Percentiles rank a stretch among this genome's conserved stretches.
Evolutionary conservation across 768 basidiomycete species (phyloP).

Genomic region (Tephrocybe sp.): DNA sequence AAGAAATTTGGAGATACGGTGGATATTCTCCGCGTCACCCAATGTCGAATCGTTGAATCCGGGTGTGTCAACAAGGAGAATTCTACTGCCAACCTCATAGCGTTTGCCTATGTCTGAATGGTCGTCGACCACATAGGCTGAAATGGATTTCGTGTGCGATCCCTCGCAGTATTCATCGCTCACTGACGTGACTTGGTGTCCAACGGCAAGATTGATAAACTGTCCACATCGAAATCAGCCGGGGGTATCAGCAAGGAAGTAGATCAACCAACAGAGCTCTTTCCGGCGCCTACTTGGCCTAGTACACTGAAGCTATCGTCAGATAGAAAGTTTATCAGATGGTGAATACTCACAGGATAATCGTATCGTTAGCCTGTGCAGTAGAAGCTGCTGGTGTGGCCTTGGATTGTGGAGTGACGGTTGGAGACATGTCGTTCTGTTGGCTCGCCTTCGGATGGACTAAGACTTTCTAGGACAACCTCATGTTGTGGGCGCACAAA

Average conservation of each 20-base stretch:
- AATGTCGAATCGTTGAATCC: background rate
- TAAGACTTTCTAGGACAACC: background rate
- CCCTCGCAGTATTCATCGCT: background rate
- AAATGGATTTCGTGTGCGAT: conserved; percentile 1
- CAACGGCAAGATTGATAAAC: conserved; percentile 2
- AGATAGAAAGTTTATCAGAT: background rate
- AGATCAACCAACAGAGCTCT: background rate
- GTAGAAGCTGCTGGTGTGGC: background rate
- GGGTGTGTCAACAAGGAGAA: conserved; percentile 5
- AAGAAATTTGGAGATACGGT: background rate
- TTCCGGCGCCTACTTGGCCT: background rate
- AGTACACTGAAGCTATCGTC: background rate
- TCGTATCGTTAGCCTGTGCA: background rate
- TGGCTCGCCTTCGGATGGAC: background rate
- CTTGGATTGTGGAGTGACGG: background rate
- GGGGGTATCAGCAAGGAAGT: background rate
- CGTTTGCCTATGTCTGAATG: too few relatives aligned
- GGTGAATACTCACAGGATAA: conserved; percentile 1
- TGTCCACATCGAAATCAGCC: background rate
- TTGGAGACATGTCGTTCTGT: background rate
- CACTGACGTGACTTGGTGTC: background rate
- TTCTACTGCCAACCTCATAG: too few relatives aligned
- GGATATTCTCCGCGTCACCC: background rate
- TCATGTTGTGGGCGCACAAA: background rate
- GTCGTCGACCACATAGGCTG: background rate